Conservation (phyloP, 1,284 basidiomycete species). For the Omphalotus olearius region DNA sequence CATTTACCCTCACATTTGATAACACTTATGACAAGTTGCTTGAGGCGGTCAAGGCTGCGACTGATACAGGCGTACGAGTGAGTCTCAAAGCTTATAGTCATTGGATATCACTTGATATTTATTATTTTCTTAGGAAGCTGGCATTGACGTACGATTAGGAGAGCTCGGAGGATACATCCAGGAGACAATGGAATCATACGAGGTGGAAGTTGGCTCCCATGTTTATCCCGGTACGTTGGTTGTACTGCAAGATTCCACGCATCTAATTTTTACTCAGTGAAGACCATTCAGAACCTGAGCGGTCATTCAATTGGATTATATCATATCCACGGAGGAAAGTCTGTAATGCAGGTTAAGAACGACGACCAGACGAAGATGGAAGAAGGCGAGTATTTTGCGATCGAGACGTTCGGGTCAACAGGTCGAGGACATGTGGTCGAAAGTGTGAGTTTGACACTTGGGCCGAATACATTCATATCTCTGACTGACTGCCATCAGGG, state of each 20-base stretch:
- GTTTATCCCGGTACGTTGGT: constrained; percentile 69
- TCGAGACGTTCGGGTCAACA: constrained; percentile 87
- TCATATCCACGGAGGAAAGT: constrained; percentile 88
- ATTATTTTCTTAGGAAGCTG: constrained; percentile 69
- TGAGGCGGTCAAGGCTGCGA: constrained; percentile 91
- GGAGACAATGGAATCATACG: constrained; percentile 99
- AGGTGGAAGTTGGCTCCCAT: constrained; percentile 89
- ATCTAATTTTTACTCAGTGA: constrained; percentile 51
- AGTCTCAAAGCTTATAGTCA: background rate
- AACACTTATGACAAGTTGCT: constrained; percentile 88
- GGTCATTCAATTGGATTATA: constrained; percentile 91
- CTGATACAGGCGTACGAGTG: constrained; percentile 85
- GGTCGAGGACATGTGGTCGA: constrained; percentile 94
- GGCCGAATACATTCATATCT: background rate
- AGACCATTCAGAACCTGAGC: constrained; percentile 86
- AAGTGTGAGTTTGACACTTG: constrained; percentile 41
- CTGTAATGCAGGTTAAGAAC: constrained; percentile 87
- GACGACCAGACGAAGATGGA: constrained; percentile 96
- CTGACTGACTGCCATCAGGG: constrained; percentile 48
- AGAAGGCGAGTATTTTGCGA: constrained; percentile 85
- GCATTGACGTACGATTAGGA: constrained; percentile 93
- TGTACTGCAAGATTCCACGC: background rate
- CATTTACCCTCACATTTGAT: constrained; percentile 91
- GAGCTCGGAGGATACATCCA: constrained; percentile 93
- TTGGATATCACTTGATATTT: background rate